phyloP scores from a whole-genome alignment of 2,329 filamentous ascomycete genomes.

The Fusarium foetens region DNA sequence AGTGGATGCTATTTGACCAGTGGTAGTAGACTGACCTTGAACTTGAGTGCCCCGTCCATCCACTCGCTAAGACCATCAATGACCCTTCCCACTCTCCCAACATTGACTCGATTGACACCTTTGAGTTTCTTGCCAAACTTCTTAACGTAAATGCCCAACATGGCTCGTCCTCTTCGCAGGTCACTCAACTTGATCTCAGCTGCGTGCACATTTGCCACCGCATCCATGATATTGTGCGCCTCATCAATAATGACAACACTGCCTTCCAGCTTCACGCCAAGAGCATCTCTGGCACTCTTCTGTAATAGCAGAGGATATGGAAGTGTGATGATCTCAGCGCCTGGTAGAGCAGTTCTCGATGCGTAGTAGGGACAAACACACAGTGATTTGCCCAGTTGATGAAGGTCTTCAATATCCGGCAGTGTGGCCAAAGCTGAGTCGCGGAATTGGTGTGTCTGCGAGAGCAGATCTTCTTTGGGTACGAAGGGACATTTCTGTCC shows the following conservation, averaged over 20 bases:
- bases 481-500: conserved; percentile 77
- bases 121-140: conserved; percentile 90
- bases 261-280: conserved; percentile 85
- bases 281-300: conserved; percentile 84
- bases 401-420: conserved; percentile 93
- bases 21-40: conserved; percentile 54
- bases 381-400: conserved; percentile 78
- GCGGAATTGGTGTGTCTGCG: conserved; percentile 80
- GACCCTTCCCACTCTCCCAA: conserved; percentile 86
- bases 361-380: conserved; percentile 96
- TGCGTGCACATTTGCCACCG: conserved; percentile 87
- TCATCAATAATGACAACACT: conserved; percentile 97
- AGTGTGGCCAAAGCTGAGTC: conserved; percentile 86
- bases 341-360: conserved; percentile 83
- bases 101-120: conserved; percentile 89
- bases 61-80: conserved; percentile 81
- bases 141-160: conserved; percentile 84
- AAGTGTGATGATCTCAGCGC: conserved; percentile 89
- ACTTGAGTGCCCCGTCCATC: conserved; percentile 65
- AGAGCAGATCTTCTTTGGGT: conserved; percentile 79
- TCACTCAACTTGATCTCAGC: conserved; percentile 79
- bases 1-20: too few species aligned
- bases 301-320: conserved; percentile 93
- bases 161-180: conserved; percentile 75
- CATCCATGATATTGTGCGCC: conserved; percentile 97